These are phyloP conservation scores for Pythium dissotocum DNA, from an alignment of 352 stramenopile species.

Conservation along the genomic window DNA sequence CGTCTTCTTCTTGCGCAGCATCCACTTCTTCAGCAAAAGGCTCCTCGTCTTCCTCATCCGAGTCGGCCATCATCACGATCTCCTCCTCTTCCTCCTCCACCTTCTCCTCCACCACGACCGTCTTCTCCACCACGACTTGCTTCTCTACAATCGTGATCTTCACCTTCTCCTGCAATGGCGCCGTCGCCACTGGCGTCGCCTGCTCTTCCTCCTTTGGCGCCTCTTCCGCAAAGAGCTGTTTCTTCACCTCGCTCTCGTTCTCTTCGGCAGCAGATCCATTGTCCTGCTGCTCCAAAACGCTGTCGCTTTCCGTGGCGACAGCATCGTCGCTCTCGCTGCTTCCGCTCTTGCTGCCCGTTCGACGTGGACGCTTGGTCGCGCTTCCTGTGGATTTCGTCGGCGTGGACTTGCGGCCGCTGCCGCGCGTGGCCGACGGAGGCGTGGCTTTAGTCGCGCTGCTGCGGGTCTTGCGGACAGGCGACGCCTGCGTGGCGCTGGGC, in stretches of 20 bases:
- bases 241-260: conserved; percentile 13
- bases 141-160: not conserved
- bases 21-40: conserved; percentile 18
- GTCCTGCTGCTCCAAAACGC: conserved; percentile 13
- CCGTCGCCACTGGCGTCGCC: not conserved
- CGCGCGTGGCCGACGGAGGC: conserved; percentile 14
- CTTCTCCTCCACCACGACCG: conserved; percentile 22
- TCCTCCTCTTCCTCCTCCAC: conserved; percentile 43
- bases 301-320: conserved; percentile 23
- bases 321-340: conserved; percentile 15
- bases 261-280: not conserved
- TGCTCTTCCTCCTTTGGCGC: conserved; percentile 6
- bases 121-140: conserved; percentile 23
- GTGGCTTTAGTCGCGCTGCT: conserved; percentile 22
- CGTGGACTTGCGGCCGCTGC: conserved; percentile 8
- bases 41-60: conserved; percentile 38
- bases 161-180: not conserved
- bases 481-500: conserved; percentile 14
- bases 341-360: conserved; percentile 3
- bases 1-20: conserved; percentile 18
- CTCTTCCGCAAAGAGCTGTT: conserved; percentile 29
- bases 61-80: conserved; percentile 47
- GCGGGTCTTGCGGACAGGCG: conserved; percentile 6
- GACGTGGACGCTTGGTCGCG: conserved; percentile 17
- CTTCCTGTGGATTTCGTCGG: conserved; percentile 18